Conservation (phyloP, 768 basidiomycete species). For the Leccinellum rugosiceps region DNA sequence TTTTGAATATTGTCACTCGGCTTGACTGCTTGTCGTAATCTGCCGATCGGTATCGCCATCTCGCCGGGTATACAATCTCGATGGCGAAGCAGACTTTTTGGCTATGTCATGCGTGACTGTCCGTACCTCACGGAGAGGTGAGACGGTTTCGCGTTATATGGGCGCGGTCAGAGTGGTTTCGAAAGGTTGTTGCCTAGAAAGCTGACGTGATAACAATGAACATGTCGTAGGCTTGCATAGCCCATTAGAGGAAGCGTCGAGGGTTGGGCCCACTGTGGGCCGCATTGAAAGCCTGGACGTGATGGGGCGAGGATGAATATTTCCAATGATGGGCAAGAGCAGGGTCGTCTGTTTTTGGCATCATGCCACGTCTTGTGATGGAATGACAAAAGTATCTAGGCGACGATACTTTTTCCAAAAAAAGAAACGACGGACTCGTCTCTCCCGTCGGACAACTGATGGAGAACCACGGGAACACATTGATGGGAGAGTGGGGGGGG, state of each 20-base stretch:
- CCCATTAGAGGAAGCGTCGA: background rate
- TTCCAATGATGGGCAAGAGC: background rate
- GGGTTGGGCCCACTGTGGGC: background rate
- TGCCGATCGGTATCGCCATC: background rate
- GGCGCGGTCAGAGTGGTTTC: background rate
- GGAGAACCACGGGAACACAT: background rate
- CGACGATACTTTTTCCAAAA: background rate
- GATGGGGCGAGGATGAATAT: background rate
- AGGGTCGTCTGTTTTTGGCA: background rate
- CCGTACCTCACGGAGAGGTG: background rate
- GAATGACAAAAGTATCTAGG: background rate
- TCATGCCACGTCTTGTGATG: background rate
- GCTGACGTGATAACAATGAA: constrained; percentile 4
- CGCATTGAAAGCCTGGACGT: background rate
- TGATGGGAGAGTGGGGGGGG: too few species aligned
- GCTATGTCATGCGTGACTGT: constrained; percentile 1
- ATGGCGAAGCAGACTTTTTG: constrained; percentile 5
- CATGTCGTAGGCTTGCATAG: background rate
- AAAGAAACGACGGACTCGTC: background rate
- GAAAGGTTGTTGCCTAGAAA: background rate
- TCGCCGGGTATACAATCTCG: background rate
- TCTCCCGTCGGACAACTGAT: background rate
- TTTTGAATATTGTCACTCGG: background rate
- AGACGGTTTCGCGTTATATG: constrained; percentile 4
- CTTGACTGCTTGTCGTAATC: constrained; percentile 3